These are phyloP conservation scores for Boeremia lycopersici DNA, from an alignment of 2,329 filamentous ascomycete species.

Conservation along the genomic window DNA sequence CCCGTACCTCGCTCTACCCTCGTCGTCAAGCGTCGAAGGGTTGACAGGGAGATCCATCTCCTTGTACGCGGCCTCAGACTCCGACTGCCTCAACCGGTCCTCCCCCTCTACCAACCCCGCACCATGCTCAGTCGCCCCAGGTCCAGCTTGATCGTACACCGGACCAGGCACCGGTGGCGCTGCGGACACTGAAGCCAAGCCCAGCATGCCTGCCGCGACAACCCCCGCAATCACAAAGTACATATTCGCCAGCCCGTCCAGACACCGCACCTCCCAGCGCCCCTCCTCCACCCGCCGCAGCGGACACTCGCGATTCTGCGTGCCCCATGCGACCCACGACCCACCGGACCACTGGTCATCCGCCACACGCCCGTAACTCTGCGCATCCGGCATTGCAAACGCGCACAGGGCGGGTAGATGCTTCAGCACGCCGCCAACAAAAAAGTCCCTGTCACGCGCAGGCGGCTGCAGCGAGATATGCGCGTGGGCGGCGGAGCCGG, in stretches of 20 bases:
- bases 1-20: constrained; percentile 58
- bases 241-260: constrained; percentile 81
- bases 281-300: constrained; percentile 69
- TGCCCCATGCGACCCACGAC: constrained; percentile 79
- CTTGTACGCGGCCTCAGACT: constrained; percentile 50
- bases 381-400: constrained; percentile 68
- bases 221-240: constrained; percentile 72
- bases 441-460: constrained; percentile 67
- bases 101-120: neutral
- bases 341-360: constrained; percentile 80
- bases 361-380: constrained; percentile 70
- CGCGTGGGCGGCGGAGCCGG: constrained; percentile 71
- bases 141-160: neutral
- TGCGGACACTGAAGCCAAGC: constrained; percentile 50
- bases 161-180: neutral
- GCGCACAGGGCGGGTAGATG: constrained; percentile 71
- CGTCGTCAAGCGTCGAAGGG: constrained; percentile 30
- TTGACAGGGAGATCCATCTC: constrained; percentile 55
- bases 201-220: constrained; percentile 64
- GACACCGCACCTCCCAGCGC: constrained; percentile 78
- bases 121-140: constrained; percentile 6
- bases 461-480: constrained; percentile 69
- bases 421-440: constrained; percentile 69
- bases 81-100: neutral
- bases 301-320: constrained; percentile 78